Conservation (phyloP, 352 stramenopile genomes). For the Globisporangium takayamanum region DNA sequence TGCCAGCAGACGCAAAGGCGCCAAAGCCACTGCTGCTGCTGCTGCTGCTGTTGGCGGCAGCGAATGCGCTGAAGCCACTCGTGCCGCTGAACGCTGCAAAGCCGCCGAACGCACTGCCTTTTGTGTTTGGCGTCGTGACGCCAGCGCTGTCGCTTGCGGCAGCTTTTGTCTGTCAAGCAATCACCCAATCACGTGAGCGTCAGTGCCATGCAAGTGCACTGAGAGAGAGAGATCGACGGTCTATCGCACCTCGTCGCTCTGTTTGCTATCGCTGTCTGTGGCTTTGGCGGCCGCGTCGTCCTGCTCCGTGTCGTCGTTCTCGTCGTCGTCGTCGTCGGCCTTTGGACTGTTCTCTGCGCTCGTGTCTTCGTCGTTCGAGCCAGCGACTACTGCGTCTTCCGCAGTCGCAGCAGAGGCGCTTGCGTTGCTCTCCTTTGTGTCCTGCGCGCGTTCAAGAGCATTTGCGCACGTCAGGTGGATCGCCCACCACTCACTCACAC, state of each 20-base stretch:
- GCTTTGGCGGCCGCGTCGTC: background rate
- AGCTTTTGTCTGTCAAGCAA: background rate
- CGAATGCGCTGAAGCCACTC: conserved; percentile 43
- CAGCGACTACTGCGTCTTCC: background rate
- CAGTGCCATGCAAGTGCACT: background rate
- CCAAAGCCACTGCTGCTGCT: conserved; percentile 26
- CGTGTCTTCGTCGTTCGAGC: conserved; percentile 14
- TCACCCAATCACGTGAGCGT: background rate
- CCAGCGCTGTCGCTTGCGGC: background rate
- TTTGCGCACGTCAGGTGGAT: no score
- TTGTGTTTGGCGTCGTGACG: conserved; percentile 18
- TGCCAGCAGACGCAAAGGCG: conserved; percentile 17
- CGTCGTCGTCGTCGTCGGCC: background rate
- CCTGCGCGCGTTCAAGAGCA: background rate
- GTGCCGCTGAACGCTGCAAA: conserved; percentile 48
- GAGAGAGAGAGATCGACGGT: background rate
- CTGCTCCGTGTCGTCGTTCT: background rate
- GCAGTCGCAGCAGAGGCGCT: background rate
- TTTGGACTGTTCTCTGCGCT: conserved; percentile 16
- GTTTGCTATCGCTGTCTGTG: background rate
- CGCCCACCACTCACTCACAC: no score
- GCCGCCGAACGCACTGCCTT: conserved; percentile 37
- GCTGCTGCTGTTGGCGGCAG: conserved; percentile 17
- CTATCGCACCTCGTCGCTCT: conserved; percentile 1
- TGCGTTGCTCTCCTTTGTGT: conserved; percentile 6